phyloP scores from a whole-genome alignment of 768 basidiomycete genomes.

The Boletus bicolor region DNA sequence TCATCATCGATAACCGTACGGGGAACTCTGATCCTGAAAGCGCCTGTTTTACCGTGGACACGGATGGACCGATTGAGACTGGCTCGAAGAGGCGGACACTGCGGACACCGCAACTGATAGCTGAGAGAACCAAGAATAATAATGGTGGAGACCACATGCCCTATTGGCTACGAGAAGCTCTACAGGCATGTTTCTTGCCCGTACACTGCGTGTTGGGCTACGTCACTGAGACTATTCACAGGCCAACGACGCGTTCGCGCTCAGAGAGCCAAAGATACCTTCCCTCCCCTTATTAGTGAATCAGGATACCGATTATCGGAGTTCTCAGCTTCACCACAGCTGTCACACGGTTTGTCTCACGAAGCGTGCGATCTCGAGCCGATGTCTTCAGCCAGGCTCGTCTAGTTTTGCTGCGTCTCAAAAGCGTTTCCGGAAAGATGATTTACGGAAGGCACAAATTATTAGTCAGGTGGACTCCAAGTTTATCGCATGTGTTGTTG shows the following conservation, averaged over 20 bases:
- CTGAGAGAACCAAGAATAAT: conserved; percentile 8
- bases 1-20: conserved; percentile 62
- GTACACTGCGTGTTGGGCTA: conserved; percentile 1
- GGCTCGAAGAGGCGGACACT: conserved; percentile 16
- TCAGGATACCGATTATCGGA: conserved; percentile 11
- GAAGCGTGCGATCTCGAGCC: conserved; percentile 4
- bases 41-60: conserved; percentile 8
- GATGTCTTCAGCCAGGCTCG: conserved; percentile 10
- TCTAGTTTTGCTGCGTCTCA: conserved; percentile 20
- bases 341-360: conserved; percentile 14
- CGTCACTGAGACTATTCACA: conserved; percentile 26
- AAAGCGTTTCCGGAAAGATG: conserved; percentile 45
- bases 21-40: conserved; percentile 57
- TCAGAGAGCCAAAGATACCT: conserved; percentile 47
- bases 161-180: conserved; percentile 60
- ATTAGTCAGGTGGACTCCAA: conserved; percentile 88
- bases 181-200: conserved; percentile 44
- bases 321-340: conserved; percentile 4
- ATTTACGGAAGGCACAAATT: conserved; percentile 55
- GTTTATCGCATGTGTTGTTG: conserved; percentile 76
- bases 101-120: conserved; percentile 2
- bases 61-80: conserved; percentile 7
- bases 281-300: conserved; percentile 21
- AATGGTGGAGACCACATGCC: conserved; percentile 38
- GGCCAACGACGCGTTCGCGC: conserved; percentile 56